phyloP scores from a whole-genome alignment of 106 monocot species.

The Xerophyta viscosa region DNA sequence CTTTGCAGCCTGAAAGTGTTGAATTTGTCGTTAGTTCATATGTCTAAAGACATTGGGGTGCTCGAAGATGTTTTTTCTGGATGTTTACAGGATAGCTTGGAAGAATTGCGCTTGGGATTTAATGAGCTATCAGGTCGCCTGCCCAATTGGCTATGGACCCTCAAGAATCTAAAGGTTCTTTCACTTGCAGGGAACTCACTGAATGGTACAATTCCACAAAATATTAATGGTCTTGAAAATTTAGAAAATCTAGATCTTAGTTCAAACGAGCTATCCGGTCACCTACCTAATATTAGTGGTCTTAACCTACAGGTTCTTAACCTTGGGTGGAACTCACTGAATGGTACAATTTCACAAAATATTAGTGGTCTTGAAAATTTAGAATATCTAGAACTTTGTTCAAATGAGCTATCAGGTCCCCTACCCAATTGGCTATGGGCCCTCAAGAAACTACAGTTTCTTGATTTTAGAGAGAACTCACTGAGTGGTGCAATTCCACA shows the following conservation, averaged over 20 bases:
- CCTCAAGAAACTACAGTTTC: background rate
- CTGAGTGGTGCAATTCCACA: background rate
- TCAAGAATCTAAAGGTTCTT: background rate
- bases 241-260: background rate
- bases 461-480: background rate
- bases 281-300: no score
- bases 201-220: background rate
- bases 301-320: no score
- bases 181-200: background rate
- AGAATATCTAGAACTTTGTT: no score
- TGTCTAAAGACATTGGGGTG: background rate
- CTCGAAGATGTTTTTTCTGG: background rate
- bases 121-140: background rate
- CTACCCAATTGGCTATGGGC: background rate
- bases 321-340: no score
- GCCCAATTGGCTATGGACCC: background rate
- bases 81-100: constrained; percentile 1
- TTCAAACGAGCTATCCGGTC: background rate
- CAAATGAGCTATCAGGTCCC: background rate
- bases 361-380: no score
- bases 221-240: background rate
- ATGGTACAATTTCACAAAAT: no score
- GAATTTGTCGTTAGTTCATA: background rate
- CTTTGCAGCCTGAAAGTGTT: background rate
- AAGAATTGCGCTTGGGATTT: background rate